Base-by-base conservation (phyloP, 139 green algal species). In the Chlorella ohadii region DNA sequence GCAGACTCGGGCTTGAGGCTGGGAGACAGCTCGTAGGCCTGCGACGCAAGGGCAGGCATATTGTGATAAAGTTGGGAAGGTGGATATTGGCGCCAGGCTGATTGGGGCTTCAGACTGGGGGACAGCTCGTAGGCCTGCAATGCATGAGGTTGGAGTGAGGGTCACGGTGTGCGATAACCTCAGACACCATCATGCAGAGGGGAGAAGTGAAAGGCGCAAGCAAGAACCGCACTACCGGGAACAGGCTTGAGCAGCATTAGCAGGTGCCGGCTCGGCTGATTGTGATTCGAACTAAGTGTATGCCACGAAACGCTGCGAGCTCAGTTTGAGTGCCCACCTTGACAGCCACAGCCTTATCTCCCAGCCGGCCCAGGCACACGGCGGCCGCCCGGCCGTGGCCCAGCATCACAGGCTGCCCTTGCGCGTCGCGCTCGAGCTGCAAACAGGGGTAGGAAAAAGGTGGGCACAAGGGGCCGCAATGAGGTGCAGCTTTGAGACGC, bases 121-220 rank as follows among this genome's bases (percentile, higher is more conserved):
- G 23, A 25, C 71, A 78, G 71, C 71, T 78, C 71, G 59, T 63
- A 78, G 16, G 56, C 71, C 71, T 78, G 71, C 27, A 12, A 38
- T 19, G 16, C 19, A 28, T n/a, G n/a, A n/a, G n/a, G n/a, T n/a
- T n/a, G n/a, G n/a, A n/a, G n/a, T n/a, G n/a, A n/a, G n/a, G n/a
- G n/a, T n/a, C n/a, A n/a, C n/a, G n/a, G n/a, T n/a, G n/a, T n/a
- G n/a, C n/a, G n/a, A n/a, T n/a, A n/a, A n/a, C n/a, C n/a, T n/a
- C n/a, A n/a, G n/a, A n/a, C n/a, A n/a, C n/a, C n/a, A n/a, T n/a
- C n/a, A n/a, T n/a, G n/a, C n/a, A n/a, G n/a, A n/a, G n/a, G n/a
- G n/a, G n/a, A n/a, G n/a, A n/a, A n/a, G n/a, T n/a, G n/a, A n/a
- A n/a, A n/a, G n/a, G n/a, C n/a, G n/a, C n/a, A n/a, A n/a, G n/a